Evolutionary conservation across 345 rosid species (phyloP).

Genomic region (Arabidopsis arenosa): DNA sequence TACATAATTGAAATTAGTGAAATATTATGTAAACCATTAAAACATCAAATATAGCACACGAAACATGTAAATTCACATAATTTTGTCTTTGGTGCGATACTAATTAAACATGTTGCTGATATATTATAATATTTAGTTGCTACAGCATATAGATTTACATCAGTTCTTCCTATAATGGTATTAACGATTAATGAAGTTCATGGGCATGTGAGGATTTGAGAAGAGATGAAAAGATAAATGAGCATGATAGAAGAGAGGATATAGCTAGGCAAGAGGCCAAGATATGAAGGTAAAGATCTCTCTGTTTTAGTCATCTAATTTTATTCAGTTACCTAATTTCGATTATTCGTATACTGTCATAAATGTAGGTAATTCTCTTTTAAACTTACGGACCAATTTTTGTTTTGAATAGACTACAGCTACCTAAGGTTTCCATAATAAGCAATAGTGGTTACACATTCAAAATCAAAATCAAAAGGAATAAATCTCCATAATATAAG

Average conservation of each 20-base stretch:
- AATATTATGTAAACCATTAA: not conserved
- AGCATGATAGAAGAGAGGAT: not conserved
- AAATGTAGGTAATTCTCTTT: not conserved
- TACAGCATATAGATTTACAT: not conserved
- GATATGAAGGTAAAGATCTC: not conserved
- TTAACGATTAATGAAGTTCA: not conserved
- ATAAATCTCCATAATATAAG: not conserved
- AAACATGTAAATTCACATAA: not conserved
- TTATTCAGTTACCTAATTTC: slow-evolving; percentile 1
- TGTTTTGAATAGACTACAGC: not conserved
- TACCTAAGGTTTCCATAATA: not conserved
- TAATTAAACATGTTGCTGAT: not conserved
- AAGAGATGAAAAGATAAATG: not conserved
- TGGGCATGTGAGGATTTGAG: not conserved
- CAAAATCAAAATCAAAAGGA: not conserved
- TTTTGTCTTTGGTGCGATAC: not conserved
- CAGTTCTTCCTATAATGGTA: not conserved
- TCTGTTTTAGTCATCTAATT: not conserved
- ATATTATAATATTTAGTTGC: not conserved
- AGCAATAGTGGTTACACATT: slow-evolving; percentile 6
- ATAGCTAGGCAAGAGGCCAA: not conserved
- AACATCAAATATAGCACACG: not conserved
- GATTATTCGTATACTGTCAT: slow-evolving; percentile 2
- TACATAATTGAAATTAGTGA: not conserved
- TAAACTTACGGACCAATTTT: not conserved